Base-by-base conservation (phyloP, 192 early-diverging fungal genomes). In the Backusella liffmaniae region DNA sequence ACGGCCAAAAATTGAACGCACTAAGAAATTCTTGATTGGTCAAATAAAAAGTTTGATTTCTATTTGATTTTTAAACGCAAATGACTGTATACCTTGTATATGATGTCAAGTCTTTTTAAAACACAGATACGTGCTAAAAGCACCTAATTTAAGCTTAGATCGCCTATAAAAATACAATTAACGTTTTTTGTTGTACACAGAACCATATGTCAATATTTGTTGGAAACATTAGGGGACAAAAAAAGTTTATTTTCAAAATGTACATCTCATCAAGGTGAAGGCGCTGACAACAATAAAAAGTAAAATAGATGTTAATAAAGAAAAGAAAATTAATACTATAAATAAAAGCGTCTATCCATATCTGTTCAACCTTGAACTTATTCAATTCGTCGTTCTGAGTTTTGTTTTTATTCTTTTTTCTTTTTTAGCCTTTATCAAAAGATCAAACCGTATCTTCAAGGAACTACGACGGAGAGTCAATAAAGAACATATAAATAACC, bases 91-190 rank as follows among this genome's bases (percentile, higher is more conserved):
- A n/a, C 51, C 3, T 59, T 12, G 46, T 49, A 49, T 41, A 49
- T 59, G n/a, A 59, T 59, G 53, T 59, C n/a, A 59, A 59, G 7
- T 26, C 53, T 59, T 23, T 59, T 23, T 59, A 23, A 39, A 44
- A 44, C 42, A 44, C 42, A 44, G 42, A 44, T 15, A 44, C 42
- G 18, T 16, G 51, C 9, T 56, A 21, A 56, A 56, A 9, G 9
- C 51, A 9, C 0, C n/a, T n/a, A 4, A n/a, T 56, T 56, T 56
- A 56, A 56, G 51, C 51, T 9, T 56, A 44, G 42, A 44, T 44
- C 15, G 15, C 1, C 51, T 94, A 26, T 23, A 59, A 59, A 59
- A 44, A 44, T 5, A 44, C 5, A 49, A n/a, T n/a, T 6, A 49
- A n/a, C 46, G n/a, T 49, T 3, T n/a, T 49, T 44, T 44, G 16